Evolutionary conservation across 805 yeast genomes (phyloP).

Genomic region (Kluyveromyces dobzhanskii): DNA sequence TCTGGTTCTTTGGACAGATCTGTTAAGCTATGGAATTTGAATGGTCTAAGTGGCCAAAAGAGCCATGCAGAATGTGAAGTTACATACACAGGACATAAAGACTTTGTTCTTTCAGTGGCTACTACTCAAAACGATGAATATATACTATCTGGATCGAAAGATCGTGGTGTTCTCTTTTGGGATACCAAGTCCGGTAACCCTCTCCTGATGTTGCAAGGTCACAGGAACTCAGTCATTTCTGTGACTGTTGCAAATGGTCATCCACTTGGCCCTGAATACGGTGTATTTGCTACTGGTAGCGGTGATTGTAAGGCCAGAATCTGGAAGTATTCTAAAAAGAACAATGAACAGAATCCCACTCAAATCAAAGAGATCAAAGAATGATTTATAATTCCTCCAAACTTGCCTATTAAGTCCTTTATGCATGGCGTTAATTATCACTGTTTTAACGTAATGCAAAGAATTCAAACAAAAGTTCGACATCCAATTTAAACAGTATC

Average conservation of each 20-base stretch:
- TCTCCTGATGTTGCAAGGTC: slow-evolving; percentile 92
- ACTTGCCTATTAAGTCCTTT: too few relatives aligned
- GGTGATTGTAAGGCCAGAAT: slow-evolving; percentile 97
- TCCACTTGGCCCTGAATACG: slow-evolving; percentile 45
- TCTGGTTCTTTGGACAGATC: slow-evolving; percentile 94
- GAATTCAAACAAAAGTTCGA: too few relatives aligned
- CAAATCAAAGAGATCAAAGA: slow-evolving; percentile 15
- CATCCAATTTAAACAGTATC: too few relatives aligned
- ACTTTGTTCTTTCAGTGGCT: slow-evolving; percentile 89
- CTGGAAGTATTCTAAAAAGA: slow-evolving; percentile 64
- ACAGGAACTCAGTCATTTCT: slow-evolving; percentile 88
- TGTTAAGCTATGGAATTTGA: slow-evolving; percentile 88
- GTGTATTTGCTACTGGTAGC: slow-evolving; percentile 92
- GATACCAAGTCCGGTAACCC: slow-evolving; percentile 88
- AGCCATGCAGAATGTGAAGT: slow-evolving; percentile 65
- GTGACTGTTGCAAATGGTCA: slow-evolving; percentile 86
- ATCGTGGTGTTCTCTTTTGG: slow-evolving; percentile 96
- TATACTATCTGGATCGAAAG: slow-evolving; percentile 90
- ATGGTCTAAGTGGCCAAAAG: slow-evolving; percentile 32
- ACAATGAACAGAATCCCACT: slow-evolving; percentile 6
- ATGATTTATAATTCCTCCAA: too few relatives aligned
- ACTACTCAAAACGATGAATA: slow-evolving; percentile 89
- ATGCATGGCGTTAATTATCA: too few relatives aligned
- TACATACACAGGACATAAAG: slow-evolving; percentile 92
- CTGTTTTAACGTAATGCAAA: too few relatives aligned